Percentiles rank a stretch among this genome's conserved stretches.
Conservation (phyloP, 2,329 filamentous ascomycete genomes). For the Calycina marina region DNA sequence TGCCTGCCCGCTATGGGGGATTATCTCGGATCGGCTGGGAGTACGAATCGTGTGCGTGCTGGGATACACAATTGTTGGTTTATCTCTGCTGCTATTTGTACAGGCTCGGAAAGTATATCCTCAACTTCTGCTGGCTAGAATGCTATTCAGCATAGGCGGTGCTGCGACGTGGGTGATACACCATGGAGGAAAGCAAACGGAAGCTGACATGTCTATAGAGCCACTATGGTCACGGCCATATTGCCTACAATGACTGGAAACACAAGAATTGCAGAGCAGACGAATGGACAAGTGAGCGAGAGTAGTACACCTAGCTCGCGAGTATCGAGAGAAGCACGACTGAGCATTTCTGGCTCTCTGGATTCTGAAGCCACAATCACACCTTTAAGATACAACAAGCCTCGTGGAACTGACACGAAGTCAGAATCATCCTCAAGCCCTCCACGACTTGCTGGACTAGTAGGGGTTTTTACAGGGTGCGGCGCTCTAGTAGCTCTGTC, state of each 20-base stretch:
- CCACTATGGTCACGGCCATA: constrained; percentile 96
- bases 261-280: constrained; percentile 11
- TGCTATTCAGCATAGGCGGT: constrained; percentile 81
- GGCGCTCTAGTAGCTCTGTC: constrained; percentile 74
- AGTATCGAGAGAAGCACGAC: constrained; percentile 27
- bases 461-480: constrained; percentile 84
- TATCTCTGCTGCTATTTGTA: constrained; percentile 67
- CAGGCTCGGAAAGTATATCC: constrained; percentile 82
- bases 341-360: constrained; percentile 51
- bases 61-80: constrained; percentile 69
- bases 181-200: no score
- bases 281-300: constrained; percentile 6
- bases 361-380: constrained; percentile 66
- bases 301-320: background rate
- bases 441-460: constrained; percentile 64
- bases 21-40: constrained; percentile 62
- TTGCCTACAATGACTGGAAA: constrained; percentile 55
- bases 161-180: constrained; percentile 62
- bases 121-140: constrained; percentile 66
- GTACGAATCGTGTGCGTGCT: constrained; percentile 58
- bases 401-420: constrained; percentile 6
- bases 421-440: constrained; percentile 28
- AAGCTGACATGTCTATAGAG: no score
- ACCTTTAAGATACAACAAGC: constrained; percentile 35
- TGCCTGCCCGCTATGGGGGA: constrained; percentile 67